Conservation (phyloP, 306 rosid species). For the Medicago truncatula region DNA sequence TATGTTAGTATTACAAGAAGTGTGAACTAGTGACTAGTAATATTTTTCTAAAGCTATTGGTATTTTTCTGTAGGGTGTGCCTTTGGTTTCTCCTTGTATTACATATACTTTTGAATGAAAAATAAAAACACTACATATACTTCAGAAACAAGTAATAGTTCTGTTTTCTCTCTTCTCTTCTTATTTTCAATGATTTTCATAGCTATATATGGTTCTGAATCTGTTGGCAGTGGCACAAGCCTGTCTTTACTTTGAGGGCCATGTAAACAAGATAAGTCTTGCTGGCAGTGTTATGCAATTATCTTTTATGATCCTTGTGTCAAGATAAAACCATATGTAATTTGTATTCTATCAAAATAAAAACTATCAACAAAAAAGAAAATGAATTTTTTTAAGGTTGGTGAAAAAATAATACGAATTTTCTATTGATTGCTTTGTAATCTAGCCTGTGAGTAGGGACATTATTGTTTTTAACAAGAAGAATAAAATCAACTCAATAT, state of each 20-base stretch:
- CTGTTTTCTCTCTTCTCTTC: neutral
- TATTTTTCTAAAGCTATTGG: too few relatives aligned
- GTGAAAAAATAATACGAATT: neutral
- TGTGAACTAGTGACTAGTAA: too few relatives aligned
- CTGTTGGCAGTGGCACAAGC: neutral
- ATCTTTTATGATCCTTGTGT: neutral
- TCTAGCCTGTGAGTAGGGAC: neutral
- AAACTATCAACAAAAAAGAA: too few relatives aligned
- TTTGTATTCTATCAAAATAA: neutral
- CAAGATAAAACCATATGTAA: neutral
- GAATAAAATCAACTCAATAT: neutral
- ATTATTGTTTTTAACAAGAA: constrained; percentile 23
- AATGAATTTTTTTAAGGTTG: neutral
- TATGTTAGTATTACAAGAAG: too few relatives aligned
- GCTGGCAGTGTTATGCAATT: neutral
- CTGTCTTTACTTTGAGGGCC: neutral
- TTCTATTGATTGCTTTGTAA: constrained; percentile 32
- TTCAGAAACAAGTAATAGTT: too few relatives aligned
- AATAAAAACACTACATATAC: too few relatives aligned
- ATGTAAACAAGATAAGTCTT: neutral
- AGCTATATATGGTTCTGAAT: too few relatives aligned
- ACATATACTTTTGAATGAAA: neutral
- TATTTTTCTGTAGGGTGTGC: too few relatives aligned
- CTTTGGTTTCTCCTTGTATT: neutral
- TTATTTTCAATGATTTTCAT: too few relatives aligned